Evolutionary conservation across 164 flowering plant genomes (phyloP).

Genomic region (Berberis vulgaris): DNA sequence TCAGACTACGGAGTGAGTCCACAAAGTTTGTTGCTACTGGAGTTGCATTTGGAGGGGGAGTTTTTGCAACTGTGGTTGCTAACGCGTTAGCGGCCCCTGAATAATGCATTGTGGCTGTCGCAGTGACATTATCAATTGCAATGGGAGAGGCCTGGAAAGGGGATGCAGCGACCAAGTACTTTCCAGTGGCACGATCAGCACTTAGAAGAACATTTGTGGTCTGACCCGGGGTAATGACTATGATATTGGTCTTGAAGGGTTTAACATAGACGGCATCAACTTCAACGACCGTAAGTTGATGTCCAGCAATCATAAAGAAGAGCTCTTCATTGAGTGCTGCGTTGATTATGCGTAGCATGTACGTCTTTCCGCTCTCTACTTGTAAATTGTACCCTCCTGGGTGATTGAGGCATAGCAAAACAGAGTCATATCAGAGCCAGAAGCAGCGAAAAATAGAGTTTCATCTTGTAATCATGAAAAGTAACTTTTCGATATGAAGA

Average conservation of each 20-base stretch:
- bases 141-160: conserved; percentile 73
- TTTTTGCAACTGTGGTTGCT: too few species aligned
- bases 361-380: conserved; percentile 43
- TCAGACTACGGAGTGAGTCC: too few species aligned
- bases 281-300: conserved; percentile 56
- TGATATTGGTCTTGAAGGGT: conserved; percentile 53
- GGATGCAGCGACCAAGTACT: conserved; percentile 48
- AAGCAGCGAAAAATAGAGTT: too few species aligned
- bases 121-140: conserved; percentile 60
- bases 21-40: too few species aligned
- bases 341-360: conserved; percentile 61
- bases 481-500: too few species aligned
- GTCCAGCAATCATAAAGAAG: conserved; percentile 60
- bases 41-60: too few species aligned
- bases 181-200: conserved; percentile 37
- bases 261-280: conserved; percentile 65
- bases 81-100: too few species aligned
- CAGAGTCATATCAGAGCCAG: neutral
- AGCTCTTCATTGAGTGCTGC: conserved; percentile 79
- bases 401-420: neutral
- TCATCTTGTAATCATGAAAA: too few species aligned
- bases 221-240: conserved; percentile 71
- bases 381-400: conserved; percentile 30
- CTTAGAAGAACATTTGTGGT: conserved; percentile 64
- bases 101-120: conserved; percentile 51